A percentile compares a stretch with the other conserved stretches of the same genome.
phyloP scores from a whole-genome alignment of 257 asterid genomes.

The Capsicum baccatum region DNA sequence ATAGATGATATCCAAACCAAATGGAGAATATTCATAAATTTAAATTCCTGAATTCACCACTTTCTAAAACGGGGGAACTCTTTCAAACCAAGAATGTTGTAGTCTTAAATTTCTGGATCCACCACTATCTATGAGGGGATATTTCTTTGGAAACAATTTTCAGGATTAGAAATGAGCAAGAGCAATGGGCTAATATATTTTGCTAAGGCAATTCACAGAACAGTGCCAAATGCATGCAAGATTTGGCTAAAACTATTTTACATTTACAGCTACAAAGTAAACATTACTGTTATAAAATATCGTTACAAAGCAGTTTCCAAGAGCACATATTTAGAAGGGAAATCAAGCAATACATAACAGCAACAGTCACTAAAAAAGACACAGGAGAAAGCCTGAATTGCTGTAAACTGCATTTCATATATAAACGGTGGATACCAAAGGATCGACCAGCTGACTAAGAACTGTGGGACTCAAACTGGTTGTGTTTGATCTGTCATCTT shows the following conservation, averaged over 20 bases:
- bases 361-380: neutral
- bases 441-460: neutral
- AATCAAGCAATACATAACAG: constrained; percentile 11
- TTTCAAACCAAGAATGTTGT: too few relatives aligned
- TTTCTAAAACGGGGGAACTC: too few relatives aligned
- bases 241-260: neutral
- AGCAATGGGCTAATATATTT: neutral
- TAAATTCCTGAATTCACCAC: too few relatives aligned
- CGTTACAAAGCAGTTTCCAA: neutral
- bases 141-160: neutral
- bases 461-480: neutral
- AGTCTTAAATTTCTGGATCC: too few relatives aligned
- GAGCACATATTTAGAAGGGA: constrained; percentile 5
- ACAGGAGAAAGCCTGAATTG: constrained; percentile 17
- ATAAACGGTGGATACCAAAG: constrained; percentile 2
- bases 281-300: neutral
- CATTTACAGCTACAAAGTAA: constrained; percentile 6
- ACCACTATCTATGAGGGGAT: too few relatives aligned
- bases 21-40: too few relatives aligned
- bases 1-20: too few relatives aligned
- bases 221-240: constrained; percentile 13
- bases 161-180: neutral
- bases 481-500: neutral
- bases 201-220: neutral
- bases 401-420: constrained; percentile 19